These are phyloP conservation scores for Candida montana DNA, from an alignment of 805 yeast genomes.

Conservation along the genomic window DNA sequence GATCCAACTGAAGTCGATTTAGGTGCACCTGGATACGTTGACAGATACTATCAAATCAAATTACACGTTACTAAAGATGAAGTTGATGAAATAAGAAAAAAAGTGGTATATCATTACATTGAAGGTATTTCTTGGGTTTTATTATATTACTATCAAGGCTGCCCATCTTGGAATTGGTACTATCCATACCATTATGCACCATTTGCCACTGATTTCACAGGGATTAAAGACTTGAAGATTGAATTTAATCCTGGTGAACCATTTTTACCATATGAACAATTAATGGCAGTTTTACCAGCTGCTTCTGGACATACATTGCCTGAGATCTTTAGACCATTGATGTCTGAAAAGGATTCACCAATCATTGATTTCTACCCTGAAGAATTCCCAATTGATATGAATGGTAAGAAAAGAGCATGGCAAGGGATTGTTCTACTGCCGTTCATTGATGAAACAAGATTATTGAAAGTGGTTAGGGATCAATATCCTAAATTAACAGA, in stretches of 20 bases:
- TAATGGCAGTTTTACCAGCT: slow-evolving; percentile 93
- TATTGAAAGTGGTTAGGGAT: slow-evolving; percentile 58
- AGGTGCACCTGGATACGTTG: slow-evolving; percentile 84
- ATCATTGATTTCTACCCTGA: slow-evolving; percentile 84
- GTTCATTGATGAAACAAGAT: slow-evolving; percentile 78
- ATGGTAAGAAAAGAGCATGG: slow-evolving; percentile 93
- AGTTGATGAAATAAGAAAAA: slow-evolving; percentile 46
- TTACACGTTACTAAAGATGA: slow-evolving; percentile 55
- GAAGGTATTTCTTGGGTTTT: slow-evolving; percentile 98
- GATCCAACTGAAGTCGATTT: slow-evolving; percentile 42
- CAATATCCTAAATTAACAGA: slow-evolving; percentile 61
- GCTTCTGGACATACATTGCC: slow-evolving; percentile 88
- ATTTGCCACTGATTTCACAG: slow-evolving; percentile 81
- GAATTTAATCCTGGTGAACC: slow-evolving; percentile 68
- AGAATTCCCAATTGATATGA: slow-evolving; percentile 87
- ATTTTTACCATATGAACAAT: slow-evolving; percentile 85
- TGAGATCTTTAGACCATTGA: slow-evolving; percentile 69
- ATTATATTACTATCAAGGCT: slow-evolving; percentile 91
- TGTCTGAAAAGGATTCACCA: slow-evolving; percentile 75
- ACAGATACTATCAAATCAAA: slow-evolving; percentile 74
- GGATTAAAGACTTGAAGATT: slow-evolving; percentile 45
- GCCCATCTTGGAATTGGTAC: slow-evolving; percentile 98
- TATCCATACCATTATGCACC: slow-evolving; percentile 98
- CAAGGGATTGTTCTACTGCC: slow-evolving; percentile 89
- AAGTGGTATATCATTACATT: slow-evolving; percentile 67